phyloP scores from a whole-genome alignment of 805 yeast genomes.

The Sugiyamaella mastotermitis region DNA sequence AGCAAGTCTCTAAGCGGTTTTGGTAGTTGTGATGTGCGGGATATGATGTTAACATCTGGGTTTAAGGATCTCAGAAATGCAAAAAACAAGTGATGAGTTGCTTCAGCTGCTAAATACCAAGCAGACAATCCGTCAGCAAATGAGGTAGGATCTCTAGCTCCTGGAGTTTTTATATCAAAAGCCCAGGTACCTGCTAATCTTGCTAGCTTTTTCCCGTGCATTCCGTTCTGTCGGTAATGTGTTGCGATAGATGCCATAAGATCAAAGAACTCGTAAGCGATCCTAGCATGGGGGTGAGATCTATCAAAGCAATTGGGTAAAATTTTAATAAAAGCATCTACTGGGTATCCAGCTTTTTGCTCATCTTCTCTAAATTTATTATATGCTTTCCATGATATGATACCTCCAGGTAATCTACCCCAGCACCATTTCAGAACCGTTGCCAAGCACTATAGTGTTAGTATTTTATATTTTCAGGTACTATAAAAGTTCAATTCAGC shows the following conservation, averaged over 20 bases:
- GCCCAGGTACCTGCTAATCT: constrained; percentile 90
- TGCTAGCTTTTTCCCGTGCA: constrained; percentile 74
- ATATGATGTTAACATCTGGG: constrained; percentile 25
- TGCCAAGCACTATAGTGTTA: constrained; percentile 34
- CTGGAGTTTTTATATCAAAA: constrained; percentile 39
- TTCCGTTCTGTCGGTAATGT: constrained; percentile 67
- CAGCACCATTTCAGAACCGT: constrained; percentile 77
- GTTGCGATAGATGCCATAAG: constrained; percentile 70
- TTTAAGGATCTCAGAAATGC: constrained; percentile 73
- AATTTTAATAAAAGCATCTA: constrained; percentile 66
- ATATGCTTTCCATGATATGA: constrained; percentile 84
- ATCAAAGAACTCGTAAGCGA: constrained; percentile 83
- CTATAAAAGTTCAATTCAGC: background rate
- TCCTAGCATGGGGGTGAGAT: constrained; percentile 86
- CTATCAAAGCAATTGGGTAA: constrained; percentile 80
- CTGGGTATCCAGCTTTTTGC: constrained; percentile 57
- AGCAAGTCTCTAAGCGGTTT: constrained; percentile 53
- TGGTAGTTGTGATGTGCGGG: constrained; percentile 49
- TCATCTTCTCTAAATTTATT: constrained; percentile 60
- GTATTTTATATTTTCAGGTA: background rate
- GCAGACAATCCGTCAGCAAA: constrained; percentile 67
- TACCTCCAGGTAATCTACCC: constrained; percentile 72
- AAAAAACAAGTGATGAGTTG: constrained; percentile 72
- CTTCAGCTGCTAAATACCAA: constrained; percentile 81
- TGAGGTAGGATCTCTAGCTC: constrained; percentile 31